These are phyloP conservation scores for Candida neerlandica DNA, from an alignment of 1,139 yeast genomes.

Conservation along the genomic window DNA sequence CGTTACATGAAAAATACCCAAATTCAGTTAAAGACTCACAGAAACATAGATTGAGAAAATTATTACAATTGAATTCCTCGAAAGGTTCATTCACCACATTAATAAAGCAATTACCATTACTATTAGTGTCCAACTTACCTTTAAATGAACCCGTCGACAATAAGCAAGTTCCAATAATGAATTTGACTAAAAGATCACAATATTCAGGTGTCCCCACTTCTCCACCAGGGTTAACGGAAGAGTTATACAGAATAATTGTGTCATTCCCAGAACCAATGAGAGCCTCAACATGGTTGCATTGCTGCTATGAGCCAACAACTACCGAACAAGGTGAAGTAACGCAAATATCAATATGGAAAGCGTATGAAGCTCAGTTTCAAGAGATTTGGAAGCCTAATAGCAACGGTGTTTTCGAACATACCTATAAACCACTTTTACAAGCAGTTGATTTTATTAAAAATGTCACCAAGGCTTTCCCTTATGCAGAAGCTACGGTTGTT, in stretches of 20 bases:
- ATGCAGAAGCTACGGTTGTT: conserved; percentile 92
- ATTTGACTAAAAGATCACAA: conserved; percentile 37
- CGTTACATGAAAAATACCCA: conserved; percentile 35
- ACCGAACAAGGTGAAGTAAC: conserved; percentile 78
- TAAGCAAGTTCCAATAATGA: conserved; percentile 24
- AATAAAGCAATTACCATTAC: conserved; percentile 59
- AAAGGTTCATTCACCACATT: conserved; percentile 50
- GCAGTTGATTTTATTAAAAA: conserved; percentile 97
- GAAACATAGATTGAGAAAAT: conserved; percentile 31
- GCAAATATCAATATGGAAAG: conserved; percentile 94
- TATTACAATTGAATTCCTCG: conserved; percentile 32
- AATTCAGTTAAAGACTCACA: conserved; percentile 37
- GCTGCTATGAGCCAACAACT: conserved; percentile 72
- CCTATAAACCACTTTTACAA: conserved; percentile 69
- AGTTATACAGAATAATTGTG: conserved; percentile 62
- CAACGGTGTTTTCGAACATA: conserved; percentile 48
- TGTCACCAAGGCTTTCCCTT: conserved; percentile 88
- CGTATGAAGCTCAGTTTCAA: conserved; percentile 83
- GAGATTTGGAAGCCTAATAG: conserved; percentile 36
- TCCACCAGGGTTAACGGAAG: conserved; percentile 59
- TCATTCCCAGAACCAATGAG: conserved; percentile 82
- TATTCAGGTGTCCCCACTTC: conserved; percentile 52
- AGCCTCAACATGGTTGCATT: conserved; percentile 93
- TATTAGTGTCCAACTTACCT: conserved; percentile 47
- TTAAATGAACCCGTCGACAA: conserved; percentile 27